A percentile compares a stretch with the other conserved stretches of the same genome.
Conservation (phyloP, 2,329 filamentous ascomycete species). For the Trichoderma atroviride region DNA sequence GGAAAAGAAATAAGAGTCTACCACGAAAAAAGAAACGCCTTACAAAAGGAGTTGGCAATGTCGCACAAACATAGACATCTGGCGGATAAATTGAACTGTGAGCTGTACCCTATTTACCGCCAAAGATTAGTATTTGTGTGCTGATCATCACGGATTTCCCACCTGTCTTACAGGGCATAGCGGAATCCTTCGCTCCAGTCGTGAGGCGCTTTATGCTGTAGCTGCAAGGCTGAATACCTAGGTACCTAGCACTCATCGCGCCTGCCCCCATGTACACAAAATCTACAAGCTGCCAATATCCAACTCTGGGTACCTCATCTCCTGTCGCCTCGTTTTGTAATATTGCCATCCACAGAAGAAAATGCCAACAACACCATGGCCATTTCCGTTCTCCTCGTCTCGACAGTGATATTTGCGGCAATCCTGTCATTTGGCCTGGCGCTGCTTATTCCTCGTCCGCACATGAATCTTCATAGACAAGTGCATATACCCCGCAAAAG, state of each 20-base stretch:
- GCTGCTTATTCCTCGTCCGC: not conserved
- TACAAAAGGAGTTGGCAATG: not conserved
- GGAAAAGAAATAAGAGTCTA: not conserved
- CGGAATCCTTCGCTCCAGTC: not conserved
- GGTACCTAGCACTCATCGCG: not conserved
- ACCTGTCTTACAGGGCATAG: not conserved
- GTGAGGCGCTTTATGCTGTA: not conserved
- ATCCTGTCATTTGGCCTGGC: not conserved
- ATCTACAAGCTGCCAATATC: not conserved
- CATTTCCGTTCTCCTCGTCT: not conserved
- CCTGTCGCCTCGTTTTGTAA: not conserved
- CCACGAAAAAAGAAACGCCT: not conserved
- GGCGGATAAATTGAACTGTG: not conserved
- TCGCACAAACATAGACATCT: not conserved
- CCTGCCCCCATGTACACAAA: not conserved
- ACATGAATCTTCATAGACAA: not conserved
- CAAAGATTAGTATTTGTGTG: not conserved
- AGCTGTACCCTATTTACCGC: not conserved
- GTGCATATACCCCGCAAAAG: not conserved
- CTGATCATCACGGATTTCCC: not conserved
- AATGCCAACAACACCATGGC: not conserved
- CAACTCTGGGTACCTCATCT: not conserved
- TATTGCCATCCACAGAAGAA: not conserved
- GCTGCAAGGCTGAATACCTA: not conserved
- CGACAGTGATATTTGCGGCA: not conserved